Evolutionary conservation across 1,139 yeast species (phyloP).

Genomic region (Yamadazyma epiphylla): DNA sequence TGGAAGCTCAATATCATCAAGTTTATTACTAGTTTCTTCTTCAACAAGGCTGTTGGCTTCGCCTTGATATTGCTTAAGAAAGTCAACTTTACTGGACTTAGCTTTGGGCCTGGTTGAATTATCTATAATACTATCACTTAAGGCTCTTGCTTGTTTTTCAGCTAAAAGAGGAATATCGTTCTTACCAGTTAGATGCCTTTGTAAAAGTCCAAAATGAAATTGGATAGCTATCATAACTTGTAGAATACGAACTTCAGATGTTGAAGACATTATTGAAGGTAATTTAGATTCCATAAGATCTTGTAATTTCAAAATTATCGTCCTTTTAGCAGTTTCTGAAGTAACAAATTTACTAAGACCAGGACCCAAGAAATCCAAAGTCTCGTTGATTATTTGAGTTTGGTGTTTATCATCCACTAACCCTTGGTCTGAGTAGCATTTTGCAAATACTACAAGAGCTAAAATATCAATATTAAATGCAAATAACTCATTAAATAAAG

Average conservation of each 20-base stretch:
- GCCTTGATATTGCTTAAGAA: conserved; percentile 8
- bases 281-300: conserved; percentile 25
- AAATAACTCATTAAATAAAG: conserved; percentile 30
- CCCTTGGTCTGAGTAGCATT: conserved; percentile 13
- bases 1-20: conserved; percentile 39
- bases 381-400: conserved; percentile 6
- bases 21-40: conserved; percentile 16
- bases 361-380: conserved; percentile 2
- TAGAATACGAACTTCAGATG: conserved; percentile 31
- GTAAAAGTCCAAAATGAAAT: conserved; percentile 24
- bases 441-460: conserved; percentile 13
- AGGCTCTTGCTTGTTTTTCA: neutral
- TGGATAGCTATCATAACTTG: conserved; percentile 25
- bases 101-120: neutral
- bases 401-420: conserved; percentile 10
- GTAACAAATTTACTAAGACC: conserved; percentile 2
- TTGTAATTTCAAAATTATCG: conserved; percentile 17
- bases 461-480: conserved; percentile 30
- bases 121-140: conserved; percentile 1
- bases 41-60: conserved; percentile 10
- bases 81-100: conserved; percentile 3
- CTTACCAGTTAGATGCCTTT: conserved; percentile 4
- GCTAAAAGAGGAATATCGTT: neutral
- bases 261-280: conserved; percentile 20
- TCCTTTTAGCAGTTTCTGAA: conserved; percentile 4